These are phyloP conservation scores for Psidium guajava DNA, from an alignment of 345 rosid species.

Conservation along the genomic window DNA sequence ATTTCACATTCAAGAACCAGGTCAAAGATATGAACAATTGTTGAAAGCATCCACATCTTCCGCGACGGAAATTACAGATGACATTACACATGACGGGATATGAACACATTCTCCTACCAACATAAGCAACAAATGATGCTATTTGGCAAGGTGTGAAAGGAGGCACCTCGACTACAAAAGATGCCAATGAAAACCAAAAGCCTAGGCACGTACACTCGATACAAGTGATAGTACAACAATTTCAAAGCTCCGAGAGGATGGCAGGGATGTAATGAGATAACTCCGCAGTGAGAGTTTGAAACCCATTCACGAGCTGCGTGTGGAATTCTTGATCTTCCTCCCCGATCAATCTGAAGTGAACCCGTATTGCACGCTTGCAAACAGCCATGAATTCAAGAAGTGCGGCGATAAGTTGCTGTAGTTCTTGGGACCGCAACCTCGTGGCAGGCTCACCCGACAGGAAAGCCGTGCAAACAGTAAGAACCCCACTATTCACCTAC, in stretches of 20 bases:
- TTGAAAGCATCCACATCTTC: not conserved
- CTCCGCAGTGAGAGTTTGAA: conserved; percentile 96
- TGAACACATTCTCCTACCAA: not conserved
- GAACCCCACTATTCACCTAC: conserved; percentile 97
- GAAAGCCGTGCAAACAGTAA: conserved; percentile 98
- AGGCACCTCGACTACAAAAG: not conserved
- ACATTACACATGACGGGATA: not conserved
- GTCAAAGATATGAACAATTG: not conserved
- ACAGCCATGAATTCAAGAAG: conserved; percentile 98
- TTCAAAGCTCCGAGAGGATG: conserved; percentile 86
- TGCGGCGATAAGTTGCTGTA: conserved; percentile 96
- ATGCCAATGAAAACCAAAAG: not conserved
- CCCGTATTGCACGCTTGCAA: conserved; percentile 95
- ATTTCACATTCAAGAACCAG: not conserved
- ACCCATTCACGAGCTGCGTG: conserved; percentile 97
- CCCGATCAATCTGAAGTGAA: conserved; percentile 86
- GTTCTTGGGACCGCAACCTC: conserved; percentile 85
- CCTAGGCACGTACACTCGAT: not conserved
- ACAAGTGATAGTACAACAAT: not conserved
- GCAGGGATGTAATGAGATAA: conserved; percentile 97
- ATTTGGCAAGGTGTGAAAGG: not conserved
- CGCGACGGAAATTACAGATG: not conserved
- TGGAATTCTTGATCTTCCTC: conserved; percentile 98
- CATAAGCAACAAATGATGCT: not conserved
- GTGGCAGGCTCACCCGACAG: conserved; percentile 99